Evolutionary conservation across 2,329 filamentous ascomycete genomes (phyloP), one percentile per base, ranked within the genome.

Genomic region (Aspergillus tubingensis): DNA sequence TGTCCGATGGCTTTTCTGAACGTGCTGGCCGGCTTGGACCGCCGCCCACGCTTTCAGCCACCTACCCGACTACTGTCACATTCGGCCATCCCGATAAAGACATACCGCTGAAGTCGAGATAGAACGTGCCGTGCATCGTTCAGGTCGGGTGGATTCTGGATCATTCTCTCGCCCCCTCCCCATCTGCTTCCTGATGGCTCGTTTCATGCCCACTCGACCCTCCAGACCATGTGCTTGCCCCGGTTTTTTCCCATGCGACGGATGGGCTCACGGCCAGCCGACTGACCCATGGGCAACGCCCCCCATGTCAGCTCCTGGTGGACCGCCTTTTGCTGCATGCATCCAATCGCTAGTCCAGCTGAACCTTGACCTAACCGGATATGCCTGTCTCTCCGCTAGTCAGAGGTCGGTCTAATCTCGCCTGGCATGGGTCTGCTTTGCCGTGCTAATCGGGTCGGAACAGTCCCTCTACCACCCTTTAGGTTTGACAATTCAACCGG

Each of bases 51-150:
- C 21, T 23, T n/a, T n/a, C 55, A 51, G 32, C 36, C 48, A 25
- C 36, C 53, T 51, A 53, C 54, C 59, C 59, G 48, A 51, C 38
- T 51, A 60, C 27, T 51, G 65, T 67, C 32, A 55, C 60, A 65
- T 64, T 59, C 57, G 60, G 54, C 32, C 43, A 30, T 44, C 51
- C 54, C 57, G 52, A 60, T 21, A 17, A 30, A n/a, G 23, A 54
- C 19, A 10, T 44, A 19, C 32, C 32, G 30, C 51, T 30, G n/a
- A 30, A 25, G 25, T 43, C 39, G 11, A 27, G 36, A 54, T 39
- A 11, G 27, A 6, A 27, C 27, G 8, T 6, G 15, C 15, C 21
- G 21, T 13, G 17, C 11, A 21, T 13, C 44, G 3, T 4, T 15
- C 21, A 43, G 38, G 23, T 41, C 36, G 17, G 23, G 21, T 41